Evolutionary conservation across 257 asterid species (phyloP).

Genomic region (Solanum paucissectum): DNA sequence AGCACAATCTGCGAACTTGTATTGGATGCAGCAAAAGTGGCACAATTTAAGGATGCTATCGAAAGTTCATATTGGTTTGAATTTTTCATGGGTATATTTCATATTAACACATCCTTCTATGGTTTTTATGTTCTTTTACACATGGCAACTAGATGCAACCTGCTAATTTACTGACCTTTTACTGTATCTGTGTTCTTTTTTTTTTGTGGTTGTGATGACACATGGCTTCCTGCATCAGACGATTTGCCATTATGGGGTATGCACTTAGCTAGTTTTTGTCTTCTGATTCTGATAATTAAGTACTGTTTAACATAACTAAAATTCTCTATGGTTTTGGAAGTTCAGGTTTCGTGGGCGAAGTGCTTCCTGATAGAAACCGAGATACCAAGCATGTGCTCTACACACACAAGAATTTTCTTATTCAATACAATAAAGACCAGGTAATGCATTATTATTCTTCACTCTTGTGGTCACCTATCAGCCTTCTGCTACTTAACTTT

Average conservation of each 20-base stretch:
- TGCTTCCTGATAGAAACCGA: slow-evolving; percentile 39
- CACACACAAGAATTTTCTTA: slow-evolving; percentile 53
- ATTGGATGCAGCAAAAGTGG: slow-evolving; percentile 51
- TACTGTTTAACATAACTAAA: background rate
- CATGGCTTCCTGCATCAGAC: slow-evolving; percentile 34
- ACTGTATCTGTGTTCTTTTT: slow-evolving; percentile 8
- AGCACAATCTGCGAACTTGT: slow-evolving; percentile 45
- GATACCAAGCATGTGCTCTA: slow-evolving; percentile 47
- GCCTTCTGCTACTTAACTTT: background rate
- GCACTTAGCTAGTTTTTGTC: slow-evolving; percentile 1
- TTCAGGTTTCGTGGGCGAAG: slow-evolving; percentile 65
- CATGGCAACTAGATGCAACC: background rate
- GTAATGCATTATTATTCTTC: slow-evolving; percentile 15
- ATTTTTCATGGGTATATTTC: slow-evolving; percentile 55
- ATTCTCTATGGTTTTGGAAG: background rate
- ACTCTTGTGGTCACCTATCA: background rate
- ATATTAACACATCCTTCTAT: background rate
- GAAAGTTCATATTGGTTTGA: slow-evolving; percentile 61
- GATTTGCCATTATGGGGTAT: slow-evolving; percentile 84
- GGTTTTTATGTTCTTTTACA: background rate
- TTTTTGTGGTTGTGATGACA: background rate
- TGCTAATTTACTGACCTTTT: slow-evolving; percentile 15
- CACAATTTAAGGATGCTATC: slow-evolving; percentile 59
- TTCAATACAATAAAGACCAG: slow-evolving; percentile 59
- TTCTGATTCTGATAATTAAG: background rate